These are phyloP conservation scores for Drechslera avenae DNA, from an alignment of 2,329 filamentous ascomycete genomes.

Conservation along the genomic window DNA sequence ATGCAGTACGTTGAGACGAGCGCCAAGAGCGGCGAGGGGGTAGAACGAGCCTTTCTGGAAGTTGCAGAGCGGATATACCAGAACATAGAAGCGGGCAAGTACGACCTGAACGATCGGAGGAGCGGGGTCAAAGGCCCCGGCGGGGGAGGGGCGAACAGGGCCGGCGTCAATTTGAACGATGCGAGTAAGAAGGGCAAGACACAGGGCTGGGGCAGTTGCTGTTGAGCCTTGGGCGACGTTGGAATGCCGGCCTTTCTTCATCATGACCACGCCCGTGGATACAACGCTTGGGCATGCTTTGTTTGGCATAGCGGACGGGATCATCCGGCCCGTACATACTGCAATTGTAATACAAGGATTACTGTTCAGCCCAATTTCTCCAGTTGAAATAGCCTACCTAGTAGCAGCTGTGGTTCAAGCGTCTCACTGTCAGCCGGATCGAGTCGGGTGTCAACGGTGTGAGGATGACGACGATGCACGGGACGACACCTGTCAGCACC, in stretches of 20 bases:
- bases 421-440: too few species aligned
- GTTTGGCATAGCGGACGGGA: background rate
- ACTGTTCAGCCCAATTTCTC: too few species aligned
- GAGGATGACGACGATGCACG: too few species aligned
- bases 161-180: slow-evolving; percentile 52
- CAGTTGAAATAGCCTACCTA: too few species aligned
- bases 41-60: slow-evolving; percentile 90
- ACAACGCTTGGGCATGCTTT: background rate
- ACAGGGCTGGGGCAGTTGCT: slow-evolving; percentile 43
- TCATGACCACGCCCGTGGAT: background rate
- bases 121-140: slow-evolving; percentile 81
- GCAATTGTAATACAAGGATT: slow-evolving; percentile 3
- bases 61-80: slow-evolving; percentile 95
- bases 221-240: slow-evolving; percentile 18
- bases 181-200: slow-evolving; percentile 41
- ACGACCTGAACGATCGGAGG: slow-evolving; percentile 90
- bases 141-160: slow-evolving; percentile 52
- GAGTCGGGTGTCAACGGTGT: too few species aligned
- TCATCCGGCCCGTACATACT: background rate
- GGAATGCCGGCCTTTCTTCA: too few species aligned
- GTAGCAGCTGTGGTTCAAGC: too few species aligned
- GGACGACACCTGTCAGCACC: too few species aligned
- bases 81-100: slow-evolving; percentile 93
- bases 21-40: slow-evolving; percentile 92
- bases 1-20: slow-evolving; percentile 95